Percentiles rank a stretch among this genome's conserved stretches.
Evolutionary conservation across 1,284 basidiomycete species (phyloP).

Genomic region (Fomitopsis schrenkii): DNA sequence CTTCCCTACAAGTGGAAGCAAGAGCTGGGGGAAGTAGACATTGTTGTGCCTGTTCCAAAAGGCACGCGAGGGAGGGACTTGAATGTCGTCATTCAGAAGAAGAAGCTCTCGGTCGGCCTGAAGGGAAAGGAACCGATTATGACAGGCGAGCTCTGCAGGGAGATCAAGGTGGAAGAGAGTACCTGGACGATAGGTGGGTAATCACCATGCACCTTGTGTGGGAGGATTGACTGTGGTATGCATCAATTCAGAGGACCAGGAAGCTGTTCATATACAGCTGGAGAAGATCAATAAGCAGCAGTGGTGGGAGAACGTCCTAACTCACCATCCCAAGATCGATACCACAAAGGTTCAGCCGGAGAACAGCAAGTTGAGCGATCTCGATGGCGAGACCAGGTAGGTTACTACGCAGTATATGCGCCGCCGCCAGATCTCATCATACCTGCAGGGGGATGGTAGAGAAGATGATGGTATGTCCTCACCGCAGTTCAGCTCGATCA

Average conservation of each 20-base stretch:
- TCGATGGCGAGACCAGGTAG: constrained; percentile 89
- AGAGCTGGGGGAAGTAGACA: constrained; percentile 82
- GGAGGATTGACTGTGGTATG: constrained; percentile 2
- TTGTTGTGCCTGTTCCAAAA: constrained; percentile 80
- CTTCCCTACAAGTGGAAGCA: constrained; percentile 95
- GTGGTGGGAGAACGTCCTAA: constrained; percentile 98
- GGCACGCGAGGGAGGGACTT: constrained; percentile 85
- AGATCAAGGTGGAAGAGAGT: constrained; percentile 94
- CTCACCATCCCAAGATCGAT: constrained; percentile 95
- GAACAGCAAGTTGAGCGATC: constrained; percentile 93
- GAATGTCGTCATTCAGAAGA: constrained; percentile 73
- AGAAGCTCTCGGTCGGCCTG: constrained; percentile 78
- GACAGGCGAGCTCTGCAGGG: constrained; percentile 89
- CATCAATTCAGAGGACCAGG: constrained; percentile 66
- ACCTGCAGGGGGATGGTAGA: constrained; percentile 89
- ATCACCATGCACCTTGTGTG: background rate
- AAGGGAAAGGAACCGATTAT: constrained; percentile 86
- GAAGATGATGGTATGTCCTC: constrained; percentile 94
- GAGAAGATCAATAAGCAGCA: constrained; percentile 86
- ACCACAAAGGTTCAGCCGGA: constrained; percentile 95
- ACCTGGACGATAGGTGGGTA: constrained; percentile 90
- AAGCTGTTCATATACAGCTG: constrained; percentile 71
- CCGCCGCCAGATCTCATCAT: background rate
- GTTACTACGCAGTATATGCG: background rate
- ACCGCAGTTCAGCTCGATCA: background rate